Evolutionary conservation across 2,329 filamentous ascomycete genomes (phyloP), one percentile per base, ranked within the genome.

Genomic region (Atkinsonella hypoxylon): DNA sequence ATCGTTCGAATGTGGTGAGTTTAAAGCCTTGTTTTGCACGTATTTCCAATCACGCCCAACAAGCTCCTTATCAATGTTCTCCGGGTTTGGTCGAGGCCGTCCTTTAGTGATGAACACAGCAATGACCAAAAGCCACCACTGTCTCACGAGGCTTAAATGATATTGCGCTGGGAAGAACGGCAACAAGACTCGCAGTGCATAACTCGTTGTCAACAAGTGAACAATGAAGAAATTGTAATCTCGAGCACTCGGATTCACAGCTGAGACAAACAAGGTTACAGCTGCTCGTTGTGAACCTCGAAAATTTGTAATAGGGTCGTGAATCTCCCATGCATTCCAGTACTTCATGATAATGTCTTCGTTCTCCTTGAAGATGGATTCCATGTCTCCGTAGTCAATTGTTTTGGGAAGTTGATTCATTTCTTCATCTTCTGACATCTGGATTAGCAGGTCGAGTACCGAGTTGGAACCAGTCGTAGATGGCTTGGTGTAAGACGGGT

Each of bases 81-180:
- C 77, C n/a, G 79, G 70, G 50, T 85, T 77, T 51, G 95, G 80
- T 52, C 74, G 70, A 0, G 90, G 93, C 18, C 91, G 77, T 26
- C 85, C 70, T 60, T 87, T 83, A 2, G 82, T 70, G 49, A 95
- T 79, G 62, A 93, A 97, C 11, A 90, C 78, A 0, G 82, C 78
- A 41, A 96, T 66, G 0, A 85, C 81, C 41, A 95, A 77, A 5
- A 98, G 70, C 87, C 89, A 95, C 89, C 93, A 97, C 64, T 95
- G 83, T 39, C 86, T 76, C 9, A 97, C 74, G 4, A 98, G 70
- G 20, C 72, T 71, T 44, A 89, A 65, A 58, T 95, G 91, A 59
- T 83, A 84, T 59, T 81, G 79, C 13, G 75, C 67, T 0, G 89
- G 89, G 11, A 96, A 70, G 36, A 88, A 67, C 0, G 93, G 88